A percentile compares a stretch with the other conserved stretches of the same genome.
Conservation (phyloP, 768 basidiomycete species). For the Xerocomellus intermedius region DNA sequence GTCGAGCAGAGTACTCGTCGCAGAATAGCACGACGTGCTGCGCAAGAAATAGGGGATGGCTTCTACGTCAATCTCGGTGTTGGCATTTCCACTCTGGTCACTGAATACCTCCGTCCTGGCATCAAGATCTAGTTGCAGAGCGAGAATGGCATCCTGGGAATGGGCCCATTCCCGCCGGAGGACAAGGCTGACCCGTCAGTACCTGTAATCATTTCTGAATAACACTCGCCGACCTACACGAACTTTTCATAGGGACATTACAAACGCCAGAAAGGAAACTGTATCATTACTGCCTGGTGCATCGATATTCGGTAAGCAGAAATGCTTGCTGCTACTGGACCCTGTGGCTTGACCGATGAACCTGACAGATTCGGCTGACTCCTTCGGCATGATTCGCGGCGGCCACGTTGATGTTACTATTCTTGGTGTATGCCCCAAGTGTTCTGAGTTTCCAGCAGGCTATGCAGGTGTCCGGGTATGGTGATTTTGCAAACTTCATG, state of each 20-base stretch:
- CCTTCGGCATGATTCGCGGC: constrained; percentile 95
- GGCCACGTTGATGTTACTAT: constrained; percentile 92
- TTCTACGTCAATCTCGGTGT: constrained; percentile 86
- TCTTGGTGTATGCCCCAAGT: constrained; percentile 62
- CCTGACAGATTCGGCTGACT: constrained; percentile 70
- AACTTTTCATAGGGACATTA: constrained; percentile 62
- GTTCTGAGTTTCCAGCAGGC: constrained; percentile 48
- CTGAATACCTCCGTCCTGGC: constrained; percentile 65
- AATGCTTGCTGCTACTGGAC: constrained; percentile 46
- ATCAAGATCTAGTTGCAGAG: constrained; percentile 83
- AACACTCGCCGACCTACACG: constrained; percentile 34
- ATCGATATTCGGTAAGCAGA: constrained; percentile 71
- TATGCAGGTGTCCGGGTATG: constrained; percentile 88
- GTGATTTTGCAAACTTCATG: constrained; percentile 97
- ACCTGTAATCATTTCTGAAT: background rate
- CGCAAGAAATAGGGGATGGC: constrained; percentile 83
- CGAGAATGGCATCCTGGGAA: constrained; percentile 85
- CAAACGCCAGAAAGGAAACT: constrained; percentile 92
- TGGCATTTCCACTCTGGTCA: constrained; percentile 87
- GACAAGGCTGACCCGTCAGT: constrained; percentile 77
- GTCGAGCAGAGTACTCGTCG: constrained; percentile 54
- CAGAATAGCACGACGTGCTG: constrained; percentile 78
- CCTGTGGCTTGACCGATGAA: constrained; percentile 21
- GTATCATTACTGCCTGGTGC: constrained; percentile 89
- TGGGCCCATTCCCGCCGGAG: constrained; percentile 80